Evolutionary conservation across 169 alveolate genomes (phyloP).

Genomic region (Eimeria sp.): DNA sequence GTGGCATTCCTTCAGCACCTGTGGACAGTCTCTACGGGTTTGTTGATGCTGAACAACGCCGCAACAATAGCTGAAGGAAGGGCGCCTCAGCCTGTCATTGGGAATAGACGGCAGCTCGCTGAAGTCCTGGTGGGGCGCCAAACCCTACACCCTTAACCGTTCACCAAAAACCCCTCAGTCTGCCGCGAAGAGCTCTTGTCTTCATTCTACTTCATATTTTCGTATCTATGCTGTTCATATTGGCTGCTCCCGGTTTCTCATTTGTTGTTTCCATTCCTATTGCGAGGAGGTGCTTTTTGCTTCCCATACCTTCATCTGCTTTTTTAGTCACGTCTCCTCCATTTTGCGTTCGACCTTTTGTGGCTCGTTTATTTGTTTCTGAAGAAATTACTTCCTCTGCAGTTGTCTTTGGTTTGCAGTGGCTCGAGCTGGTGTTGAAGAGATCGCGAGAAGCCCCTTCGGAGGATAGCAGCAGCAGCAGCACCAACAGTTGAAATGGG

Average conservation of each 20-base stretch:
- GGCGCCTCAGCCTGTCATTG: not conserved
- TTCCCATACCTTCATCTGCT: not conserved
- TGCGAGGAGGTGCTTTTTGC: not conserved
- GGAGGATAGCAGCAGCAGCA: too few relatives aligned
- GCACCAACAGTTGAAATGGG: too few relatives aligned
- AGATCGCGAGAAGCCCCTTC: not conserved
- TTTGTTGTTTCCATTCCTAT: too few relatives aligned
- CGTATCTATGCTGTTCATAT: too few relatives aligned
- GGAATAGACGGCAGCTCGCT: not conserved
- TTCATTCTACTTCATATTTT: too few relatives aligned
- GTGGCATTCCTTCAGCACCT: not conserved
- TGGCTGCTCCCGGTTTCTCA: too few relatives aligned
- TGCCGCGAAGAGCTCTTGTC: not conserved
- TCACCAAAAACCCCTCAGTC: not conserved
- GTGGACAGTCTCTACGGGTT: not conserved
- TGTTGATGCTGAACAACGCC: slow-evolving; percentile 6
- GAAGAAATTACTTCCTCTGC: not conserved
- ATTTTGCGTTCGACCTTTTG: not conserved
- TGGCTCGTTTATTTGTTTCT: too few relatives aligned
- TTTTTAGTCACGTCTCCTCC: not conserved
- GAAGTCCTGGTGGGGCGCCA: not conserved
- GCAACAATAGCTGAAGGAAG: slow-evolving; percentile 16
- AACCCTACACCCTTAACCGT: not conserved
- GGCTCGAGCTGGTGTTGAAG: not conserved
- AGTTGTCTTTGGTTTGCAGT: not conserved